Base-by-base conservation (phyloP, 371 early-diverging fungal genomes). In the Mucor indicus region DNA sequence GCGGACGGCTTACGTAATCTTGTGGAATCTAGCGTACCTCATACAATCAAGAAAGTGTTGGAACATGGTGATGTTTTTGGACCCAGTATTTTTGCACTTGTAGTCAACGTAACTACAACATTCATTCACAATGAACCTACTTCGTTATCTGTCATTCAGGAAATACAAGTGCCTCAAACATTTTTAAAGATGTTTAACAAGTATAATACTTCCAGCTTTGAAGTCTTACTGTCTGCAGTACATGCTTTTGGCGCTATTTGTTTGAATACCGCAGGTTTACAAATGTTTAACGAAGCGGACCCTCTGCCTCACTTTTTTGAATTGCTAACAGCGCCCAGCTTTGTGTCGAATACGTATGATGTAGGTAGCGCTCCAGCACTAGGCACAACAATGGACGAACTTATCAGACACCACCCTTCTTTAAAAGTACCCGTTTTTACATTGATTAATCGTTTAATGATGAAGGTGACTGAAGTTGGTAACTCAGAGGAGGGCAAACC, bases 41-140 rank as follows among this genome's bases (percentile, higher is more conserved):
- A 57, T 4, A 83, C 91, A 1, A 52, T 98, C 29, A 73, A 75
- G 48, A 59, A 54, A 1, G 83, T 95, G 17, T 83, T 96, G 59
- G 69, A 84, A 30, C 65, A 86, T 31, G 78, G 87, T 1, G 63
- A 70, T 2, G 62, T 83, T 4, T 93, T 93, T 70, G 94, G 93
- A 10, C 64, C 61, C 15, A 79, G 75, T 25, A 66, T 89, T 2
- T 87, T 81, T 50, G 84, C 85, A 3, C 69, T 83, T 41, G 92
- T 91, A 0, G 80, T 93, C 50, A 92, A 93, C 62, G 85, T 96
- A 15, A 89, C 91, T 81, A 83, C 97, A 0, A 93, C 91, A 6
- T 91, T 97, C 56, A 90, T 98, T 32, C 97, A 98, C 62, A 95
- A 92, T 55, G 98, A 98, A 51, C 98, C 98, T 0, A 95, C 96